phyloP scores from a whole-genome alignment of 2,329 filamentous ascomycete species.

The Beauveria medogensis region DNA sequence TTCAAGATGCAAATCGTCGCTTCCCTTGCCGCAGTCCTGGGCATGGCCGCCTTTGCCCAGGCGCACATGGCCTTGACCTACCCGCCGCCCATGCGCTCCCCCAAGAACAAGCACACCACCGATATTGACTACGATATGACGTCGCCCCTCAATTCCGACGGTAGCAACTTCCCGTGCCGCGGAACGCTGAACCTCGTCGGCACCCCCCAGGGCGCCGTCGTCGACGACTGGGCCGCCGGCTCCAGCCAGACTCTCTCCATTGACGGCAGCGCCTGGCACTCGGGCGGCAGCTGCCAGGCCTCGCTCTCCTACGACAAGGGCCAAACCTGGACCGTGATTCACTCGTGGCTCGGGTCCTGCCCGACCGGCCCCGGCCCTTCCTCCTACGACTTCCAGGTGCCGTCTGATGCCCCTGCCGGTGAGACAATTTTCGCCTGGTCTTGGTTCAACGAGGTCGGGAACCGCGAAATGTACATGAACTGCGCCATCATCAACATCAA shows the following conservation, averaged over 20 bases:
- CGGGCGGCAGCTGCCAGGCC: constrained; percentile 69
- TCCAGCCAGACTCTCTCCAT: constrained; percentile 55
- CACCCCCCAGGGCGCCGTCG: constrained; percentile 40
- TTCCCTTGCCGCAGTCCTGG: constrained; percentile 31
- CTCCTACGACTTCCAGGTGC: constrained; percentile 59
- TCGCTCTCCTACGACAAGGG: constrained; percentile 67
- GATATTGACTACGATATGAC: constrained; percentile 66
- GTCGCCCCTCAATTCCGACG: constrained; percentile 51
- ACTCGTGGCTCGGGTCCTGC: constrained; percentile 49
- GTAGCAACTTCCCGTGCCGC: constrained; percentile 70
- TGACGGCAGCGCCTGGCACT: constrained; percentile 53
- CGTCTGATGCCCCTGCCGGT: constrained; percentile 49
- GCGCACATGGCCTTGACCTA: constrained; percentile 50
- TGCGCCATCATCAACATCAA: constrained; percentile 63
- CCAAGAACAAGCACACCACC: constrained; percentile 40
- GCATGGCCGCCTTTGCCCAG: constrained; percentile 34
- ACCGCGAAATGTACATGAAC: constrained; percentile 61
- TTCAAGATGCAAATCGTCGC: constrained; percentile 13
- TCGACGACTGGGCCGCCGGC: constrained; percentile 56
- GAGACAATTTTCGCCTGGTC: constrained; percentile 67
- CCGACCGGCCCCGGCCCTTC: constrained; percentile 32
- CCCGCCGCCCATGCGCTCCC: constrained; percentile 45
- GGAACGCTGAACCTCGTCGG: constrained; percentile 45
- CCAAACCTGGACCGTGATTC: constrained; percentile 58
- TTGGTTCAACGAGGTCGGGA: constrained; percentile 57